Evolutionary conservation across 2,329 filamentous ascomycete species (phyloP).

Genomic region (Phoma herbarum): DNA sequence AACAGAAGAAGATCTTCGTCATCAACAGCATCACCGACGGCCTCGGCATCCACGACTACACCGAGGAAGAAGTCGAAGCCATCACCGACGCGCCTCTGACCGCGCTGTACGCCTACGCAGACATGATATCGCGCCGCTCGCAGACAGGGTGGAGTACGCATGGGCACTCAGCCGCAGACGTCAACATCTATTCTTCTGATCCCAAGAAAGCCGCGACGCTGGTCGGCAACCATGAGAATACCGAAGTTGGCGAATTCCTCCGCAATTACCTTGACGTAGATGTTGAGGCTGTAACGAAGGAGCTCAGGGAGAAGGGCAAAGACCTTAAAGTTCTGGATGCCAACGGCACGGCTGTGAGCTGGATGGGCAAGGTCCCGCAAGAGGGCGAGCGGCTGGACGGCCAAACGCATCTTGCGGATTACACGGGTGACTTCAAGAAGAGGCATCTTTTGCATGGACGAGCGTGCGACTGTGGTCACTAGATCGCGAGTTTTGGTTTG

Average conservation of each 20-base stretch:
- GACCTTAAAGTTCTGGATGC: slow-evolving; percentile 41
- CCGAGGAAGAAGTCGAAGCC: slow-evolving; percentile 72
- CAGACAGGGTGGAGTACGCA: slow-evolving; percentile 95
- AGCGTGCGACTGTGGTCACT: slow-evolving; percentile 45
- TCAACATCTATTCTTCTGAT: slow-evolving; percentile 92
- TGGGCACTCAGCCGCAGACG: slow-evolving; percentile 87
- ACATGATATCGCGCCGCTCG: slow-evolving; percentile 86
- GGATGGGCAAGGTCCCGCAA: slow-evolving; percentile 55
- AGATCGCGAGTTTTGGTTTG: neutral
- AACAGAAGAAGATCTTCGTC: slow-evolving; percentile 65
- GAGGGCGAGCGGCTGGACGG: slow-evolving; percentile 56
- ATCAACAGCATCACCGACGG: slow-evolving; percentile 72
- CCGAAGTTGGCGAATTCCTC: slow-evolving; percentile 85
- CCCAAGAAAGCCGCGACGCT: slow-evolving; percentile 69
- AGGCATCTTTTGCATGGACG: slow-evolving; percentile 39
- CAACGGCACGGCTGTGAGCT: slow-evolving; percentile 46
- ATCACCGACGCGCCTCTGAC: slow-evolving; percentile 68
- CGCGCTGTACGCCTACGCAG: slow-evolving; percentile 73
- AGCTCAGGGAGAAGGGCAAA: slow-evolving; percentile 69
- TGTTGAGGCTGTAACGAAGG: slow-evolving; percentile 77
- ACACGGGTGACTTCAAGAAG: slow-evolving; percentile 50
- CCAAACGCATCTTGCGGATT: slow-evolving; percentile 55
- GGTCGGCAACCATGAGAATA: slow-evolving; percentile 92
- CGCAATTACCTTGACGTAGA: slow-evolving; percentile 81
- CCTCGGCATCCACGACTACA: slow-evolving; percentile 79